Evolutionary conservation across 768 basidiomycete species (phyloP).

Genomic region (Gymnopilus junonius): DNA sequence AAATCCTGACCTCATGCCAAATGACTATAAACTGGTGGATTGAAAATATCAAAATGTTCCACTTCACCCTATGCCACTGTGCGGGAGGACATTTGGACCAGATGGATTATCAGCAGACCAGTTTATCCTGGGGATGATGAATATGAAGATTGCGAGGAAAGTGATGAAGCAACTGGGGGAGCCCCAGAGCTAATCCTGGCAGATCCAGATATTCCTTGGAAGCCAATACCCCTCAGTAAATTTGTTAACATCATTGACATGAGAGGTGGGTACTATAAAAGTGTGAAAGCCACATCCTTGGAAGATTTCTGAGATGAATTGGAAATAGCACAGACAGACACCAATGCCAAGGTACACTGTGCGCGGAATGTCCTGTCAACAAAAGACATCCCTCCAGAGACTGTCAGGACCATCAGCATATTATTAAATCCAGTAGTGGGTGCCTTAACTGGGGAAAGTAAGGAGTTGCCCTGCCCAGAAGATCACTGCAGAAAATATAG

Average conservation of each 20-base stretch:
- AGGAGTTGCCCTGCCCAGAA: too few relatives aligned
- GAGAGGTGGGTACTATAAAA: background rate
- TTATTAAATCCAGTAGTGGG: too few relatives aligned
- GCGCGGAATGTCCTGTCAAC: too few relatives aligned
- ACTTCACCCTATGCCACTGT: conserved; percentile 35
- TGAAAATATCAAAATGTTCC: conserved; percentile 33
- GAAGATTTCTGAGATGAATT: background rate
- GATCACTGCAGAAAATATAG: too few relatives aligned
- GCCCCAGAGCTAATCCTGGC: conserved; percentile 25
- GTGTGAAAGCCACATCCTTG: background rate
- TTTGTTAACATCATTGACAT: background rate
- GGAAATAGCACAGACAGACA: background rate
- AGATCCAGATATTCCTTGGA: conserved; percentile 1
- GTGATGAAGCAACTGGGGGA: conserved; percentile 21
- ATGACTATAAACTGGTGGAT: conserved; percentile 42
- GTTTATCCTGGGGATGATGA: conserved; percentile 17
- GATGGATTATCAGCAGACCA: conserved; percentile 35
- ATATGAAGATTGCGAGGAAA: too few relatives aligned
- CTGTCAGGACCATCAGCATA: too few relatives aligned
- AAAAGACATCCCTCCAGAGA: too few relatives aligned
- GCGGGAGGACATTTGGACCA: conserved; percentile 30
- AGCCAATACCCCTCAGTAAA: conserved; percentile 22
- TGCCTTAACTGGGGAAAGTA: too few relatives aligned
- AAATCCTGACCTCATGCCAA: conserved; percentile 38
- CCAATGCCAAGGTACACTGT: too few relatives aligned